Base-by-base conservation (phyloP, 768 basidiomycete genomes). In the Tricholoma sp. region DNA sequence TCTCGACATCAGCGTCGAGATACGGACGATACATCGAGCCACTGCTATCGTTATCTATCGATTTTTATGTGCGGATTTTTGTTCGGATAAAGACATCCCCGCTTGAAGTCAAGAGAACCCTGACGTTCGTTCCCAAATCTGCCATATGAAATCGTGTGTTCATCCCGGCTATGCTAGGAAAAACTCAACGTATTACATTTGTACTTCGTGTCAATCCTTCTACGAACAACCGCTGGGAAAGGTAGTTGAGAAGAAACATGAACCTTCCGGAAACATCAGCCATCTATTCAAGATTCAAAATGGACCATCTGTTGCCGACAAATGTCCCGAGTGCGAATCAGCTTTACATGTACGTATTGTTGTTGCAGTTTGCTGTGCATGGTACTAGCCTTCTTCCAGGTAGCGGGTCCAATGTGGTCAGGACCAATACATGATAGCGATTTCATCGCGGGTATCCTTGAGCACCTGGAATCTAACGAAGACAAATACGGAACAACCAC, bases 371-470 rank as follows among this genome's bases (percentile, higher is more conserved):
- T 18, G 24, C 24, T 29, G 18, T 24, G 12, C 29, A 12, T 39
- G 41, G 45, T 53, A 51, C 55, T 15, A 42, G 12, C 24, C 18
- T 48, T 41, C 7, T 50, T 41, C 44, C 59, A 96, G 93, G 67
- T 94, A 34, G 92, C 89, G 17, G 97, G 97, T 1, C 97, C 97
- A 0, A 95, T 99, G 91, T 98, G 97, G 97, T 85, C 89, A 5
- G 94, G 88, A 1, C 83, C 88, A 1, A 71, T 99, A 20, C 97
- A 99, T 65, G 81, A 94, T 66, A 62, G 73, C 1, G 76, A 74
- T 6, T 99, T 98, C 63, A 78, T 93, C 5, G 68, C 73, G n/a
- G 82, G 82, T 59, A 86, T 96, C 12, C 74, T 97, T 31, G 75
- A 80, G 18, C 89, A 94, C 63, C 74, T 95, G 11, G 83, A 86